Base-by-base conservation (phyloP, 78 protist species). In the Dictyostelium intermedium region DNA sequence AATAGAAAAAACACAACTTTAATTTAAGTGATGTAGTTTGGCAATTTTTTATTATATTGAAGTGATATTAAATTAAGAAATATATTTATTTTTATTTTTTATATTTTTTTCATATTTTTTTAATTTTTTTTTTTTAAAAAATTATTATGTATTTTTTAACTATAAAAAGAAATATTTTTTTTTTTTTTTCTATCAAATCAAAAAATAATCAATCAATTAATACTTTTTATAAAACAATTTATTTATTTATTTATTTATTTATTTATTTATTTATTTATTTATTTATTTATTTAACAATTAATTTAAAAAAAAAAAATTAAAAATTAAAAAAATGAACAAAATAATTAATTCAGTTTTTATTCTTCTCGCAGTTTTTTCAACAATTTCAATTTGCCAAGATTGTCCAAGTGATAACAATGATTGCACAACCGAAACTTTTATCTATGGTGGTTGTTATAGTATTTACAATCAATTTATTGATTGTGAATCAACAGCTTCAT, bases 361-460 rank as follows among this genome's bases (percentile, higher is more conserved):
- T 50, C 5, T 50, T 50, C 0, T 50, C 16, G 11, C n/a, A 50
- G 16, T 16, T 50, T 50, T 50, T 16, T 50, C 23, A 16, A 50
- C 56, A 47, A 1, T 50, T 56, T 56, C 66, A 56, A 56, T 20
- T 56, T 56, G 66, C 6, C 66, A 56, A 56, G 66, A 56, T 56
- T 63, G 73, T 9, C 73, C 73, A 63, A 23, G 32, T 25, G 73
- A 63, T 63, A 63, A 25, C 9, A 63, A 63, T 63, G 35, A 23
- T 10, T 63, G 73, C 7, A 63, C 73, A 25, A 63, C 73, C 1
- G 73, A 63, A 63, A 3, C 73, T 8, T 63, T 63, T 63, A 63
- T 63, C 8, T 63, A 63, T 63, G 73, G 73, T 63, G 73, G 73
- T 63, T 63, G 73, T 23, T 63, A 63, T 63, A 63, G 73, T 63